Conservation (phyloP, 352 stramenopile genomes). For the Pythium vanterpoolii region DNA sequence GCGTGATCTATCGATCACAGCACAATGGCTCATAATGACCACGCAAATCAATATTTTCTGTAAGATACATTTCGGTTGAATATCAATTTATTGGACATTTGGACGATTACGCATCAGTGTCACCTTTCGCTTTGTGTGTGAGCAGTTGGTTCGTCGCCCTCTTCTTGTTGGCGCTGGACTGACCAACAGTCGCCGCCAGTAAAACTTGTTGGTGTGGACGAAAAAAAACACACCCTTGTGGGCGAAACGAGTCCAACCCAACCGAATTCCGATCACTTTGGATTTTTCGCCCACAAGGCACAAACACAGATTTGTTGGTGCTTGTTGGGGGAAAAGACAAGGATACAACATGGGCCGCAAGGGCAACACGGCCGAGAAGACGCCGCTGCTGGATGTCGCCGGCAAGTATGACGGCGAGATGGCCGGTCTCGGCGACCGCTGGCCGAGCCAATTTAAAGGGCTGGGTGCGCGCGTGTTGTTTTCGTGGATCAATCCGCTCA, state of each 20-base stretch:
- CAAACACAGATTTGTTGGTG: neutral
- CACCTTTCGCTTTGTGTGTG: conserved; percentile 23
- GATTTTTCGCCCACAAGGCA: neutral
- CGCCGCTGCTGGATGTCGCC: conserved; percentile 22
- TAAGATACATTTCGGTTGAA: neutral
- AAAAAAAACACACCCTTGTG: neutral
- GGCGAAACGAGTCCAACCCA: too few relatives aligned
- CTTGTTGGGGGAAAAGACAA: neutral
- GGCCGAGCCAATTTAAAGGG: conserved; percentile 44
- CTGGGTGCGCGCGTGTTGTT: conserved; percentile 71
- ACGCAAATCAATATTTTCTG: neutral
- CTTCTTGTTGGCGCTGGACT: neutral
- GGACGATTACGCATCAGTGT: conserved; percentile 12
- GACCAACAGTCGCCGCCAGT: conserved; percentile 13
- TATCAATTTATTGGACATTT: neutral
- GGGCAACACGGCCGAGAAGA: conserved; percentile 20
- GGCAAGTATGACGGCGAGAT: neutral
- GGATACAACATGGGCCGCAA: neutral
- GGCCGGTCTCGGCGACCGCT: conserved; percentile 13
- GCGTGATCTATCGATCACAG: neutral
- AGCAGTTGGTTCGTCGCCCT: neutral
- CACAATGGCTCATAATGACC: neutral
- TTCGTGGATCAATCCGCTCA: conserved; percentile 85
- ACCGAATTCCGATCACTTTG: conserved; percentile 16
- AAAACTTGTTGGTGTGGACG: conserved; percentile 8